Base-by-base conservation (phyloP, 768 basidiomycete genomes). In the Vishniacozyma victoriae region DNA sequence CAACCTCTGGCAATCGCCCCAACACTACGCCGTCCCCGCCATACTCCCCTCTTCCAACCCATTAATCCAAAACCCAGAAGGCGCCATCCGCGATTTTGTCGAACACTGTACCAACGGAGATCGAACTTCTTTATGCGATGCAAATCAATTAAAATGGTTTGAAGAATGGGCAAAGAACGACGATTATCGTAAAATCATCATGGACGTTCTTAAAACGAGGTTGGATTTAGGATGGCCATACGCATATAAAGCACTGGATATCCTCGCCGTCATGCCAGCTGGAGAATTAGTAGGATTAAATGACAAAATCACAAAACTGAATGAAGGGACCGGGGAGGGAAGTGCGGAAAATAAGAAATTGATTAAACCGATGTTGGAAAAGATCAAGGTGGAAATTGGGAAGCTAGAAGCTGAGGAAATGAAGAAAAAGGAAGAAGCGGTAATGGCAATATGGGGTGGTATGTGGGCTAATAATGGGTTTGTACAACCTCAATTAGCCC, bases 401-500 rank as follows among this genome's bases (percentile, higher is more conserved):
- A 59, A 60, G 46, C 35, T 44, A 35, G 66, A 64, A 35, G 66
- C 47, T 23, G 60, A 59, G 22, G 66, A 67, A 14, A 47, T 41
- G 9, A 57, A 50, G 42, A 61, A 61, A 44, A 53, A 54, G 27
- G 59, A 64, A 50, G 62, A 54, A 40, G 65, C 62, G 6, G 60
- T 67, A 15, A 41, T 49, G n/a, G 48, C 48, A 11, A 67, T 67
- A 62, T 67, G 65, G 65, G 65, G 65, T 35, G 65, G 65, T 24
- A 40, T 67, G 35, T 67, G 65, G 65, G 50, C 54, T 16, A 62
- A 67, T 42, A 41, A 59, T 37, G 40, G 19, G 31, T 40, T 25
- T 44, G 49, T 41, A 13, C 25, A 20, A 22, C 41, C 46, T 7
- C 24, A 40, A 14, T 40, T 55, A 12, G 51, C 40, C n/a, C 33